phyloP scores from a whole-genome alignment of 441 rosid species.

The Adansonia rubrostipa region DNA sequence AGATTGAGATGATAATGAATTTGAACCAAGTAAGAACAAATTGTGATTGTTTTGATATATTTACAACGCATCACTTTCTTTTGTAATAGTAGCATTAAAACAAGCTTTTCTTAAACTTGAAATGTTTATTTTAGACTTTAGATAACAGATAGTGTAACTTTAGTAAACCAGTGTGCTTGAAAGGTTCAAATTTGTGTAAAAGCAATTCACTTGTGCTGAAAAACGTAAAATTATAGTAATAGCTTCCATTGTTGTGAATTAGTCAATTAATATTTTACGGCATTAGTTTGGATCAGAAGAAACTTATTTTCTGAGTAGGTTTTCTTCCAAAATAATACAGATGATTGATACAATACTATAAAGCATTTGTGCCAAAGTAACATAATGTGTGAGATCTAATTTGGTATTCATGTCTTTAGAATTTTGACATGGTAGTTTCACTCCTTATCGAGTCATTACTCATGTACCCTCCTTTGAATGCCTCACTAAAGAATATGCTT shows the following conservation, averaged over 20 bases:
- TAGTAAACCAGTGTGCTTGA: neutral
- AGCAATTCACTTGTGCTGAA: neutral
- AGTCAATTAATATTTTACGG: neutral
- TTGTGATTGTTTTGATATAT: neutral
- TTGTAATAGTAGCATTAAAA: neutral
- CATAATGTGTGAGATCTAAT: slow-evolving; percentile 1
- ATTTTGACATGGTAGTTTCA: neutral
- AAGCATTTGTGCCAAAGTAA: neutral
- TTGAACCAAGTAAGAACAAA: neutral
- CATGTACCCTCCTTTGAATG: neutral
- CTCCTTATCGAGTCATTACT: slow-evolving; percentile 4
- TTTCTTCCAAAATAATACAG: neutral
- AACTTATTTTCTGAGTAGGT: neutral
- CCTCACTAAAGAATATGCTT: neutral
- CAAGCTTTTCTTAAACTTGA: neutral
- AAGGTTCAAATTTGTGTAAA: slow-evolving; percentile 16
- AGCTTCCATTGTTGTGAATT: neutral
- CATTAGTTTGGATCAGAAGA: neutral
- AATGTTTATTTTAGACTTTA: neutral
- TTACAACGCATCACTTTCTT: neutral
- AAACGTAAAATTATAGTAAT: neutral
- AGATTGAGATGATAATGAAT: neutral
- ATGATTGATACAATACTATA: neutral
- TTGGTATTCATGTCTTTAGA: neutral
- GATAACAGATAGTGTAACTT: slow-evolving; percentile 1